phyloP scores from a whole-genome alignment of 257 asterid species.

The Rhazya stricta region DNA sequence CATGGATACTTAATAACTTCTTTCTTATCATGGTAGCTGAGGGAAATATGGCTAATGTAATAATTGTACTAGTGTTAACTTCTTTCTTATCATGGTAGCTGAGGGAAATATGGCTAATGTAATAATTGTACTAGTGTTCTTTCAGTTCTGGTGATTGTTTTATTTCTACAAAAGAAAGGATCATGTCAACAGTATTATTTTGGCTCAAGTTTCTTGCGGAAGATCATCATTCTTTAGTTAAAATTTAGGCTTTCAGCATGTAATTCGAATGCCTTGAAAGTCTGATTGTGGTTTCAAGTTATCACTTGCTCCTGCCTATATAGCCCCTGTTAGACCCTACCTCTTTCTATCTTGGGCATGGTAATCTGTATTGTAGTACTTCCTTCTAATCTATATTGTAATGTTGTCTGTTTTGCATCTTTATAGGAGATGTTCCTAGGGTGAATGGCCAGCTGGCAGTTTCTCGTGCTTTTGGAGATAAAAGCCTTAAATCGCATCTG shows the following conservation, averaged over 20 bases:
- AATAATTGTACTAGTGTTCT: background rate
- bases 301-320: background rate
- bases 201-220: background rate
- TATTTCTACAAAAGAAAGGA: background rate
- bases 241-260: background rate
- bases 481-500: constrained; percentile 37
- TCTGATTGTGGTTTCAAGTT: background rate
- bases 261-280: background rate
- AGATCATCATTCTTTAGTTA: background rate
- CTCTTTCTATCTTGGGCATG: background rate
- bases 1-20: background rate
- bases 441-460: constrained; percentile 45
- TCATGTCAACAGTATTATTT: background rate
- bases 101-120: background rate
- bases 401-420: background rate
- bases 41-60: background rate
- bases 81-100: background rate
- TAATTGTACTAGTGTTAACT: too few relatives aligned
- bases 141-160: background rate
- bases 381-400: background rate
- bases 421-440: constrained; percentile 40
- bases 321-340: background rate
- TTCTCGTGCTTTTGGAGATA: constrained; percentile 47
- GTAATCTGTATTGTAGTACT: background rate
- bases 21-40: background rate